A percentile compares a stretch with the other conserved stretches of the same genome.
Evolutionary conservation across 805 yeast genomes (phyloP).

Genomic region (Scheffersomyces lignosus): DNA sequence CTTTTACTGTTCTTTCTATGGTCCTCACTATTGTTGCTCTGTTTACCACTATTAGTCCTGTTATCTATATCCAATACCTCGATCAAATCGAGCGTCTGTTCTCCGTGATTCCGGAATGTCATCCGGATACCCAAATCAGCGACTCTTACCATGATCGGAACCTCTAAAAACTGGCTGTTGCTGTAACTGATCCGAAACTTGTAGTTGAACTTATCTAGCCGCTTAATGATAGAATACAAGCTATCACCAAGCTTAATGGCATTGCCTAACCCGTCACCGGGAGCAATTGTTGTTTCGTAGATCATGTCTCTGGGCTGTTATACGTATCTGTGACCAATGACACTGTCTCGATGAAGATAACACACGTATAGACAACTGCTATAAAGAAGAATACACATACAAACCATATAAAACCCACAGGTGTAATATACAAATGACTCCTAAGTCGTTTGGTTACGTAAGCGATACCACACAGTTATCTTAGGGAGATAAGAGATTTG

Average conservation of each 20-base stretch:
- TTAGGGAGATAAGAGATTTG: too few relatives aligned
- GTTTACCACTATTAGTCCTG: background rate
- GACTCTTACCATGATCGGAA: constrained; percentile 32
- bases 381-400: background rate
- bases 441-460: too few relatives aligned
- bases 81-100: constrained; percentile 11
- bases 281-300: constrained; percentile 15
- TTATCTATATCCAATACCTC: constrained; percentile 7
- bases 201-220: constrained; percentile 25
- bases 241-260: constrained; percentile 28
- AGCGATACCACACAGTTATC: too few relatives aligned
- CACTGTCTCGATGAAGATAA: background rate
- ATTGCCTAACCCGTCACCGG: constrained; percentile 39
- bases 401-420: background rate
- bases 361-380: background rate
- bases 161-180: constrained; percentile 25
- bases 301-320: constrained; percentile 5
- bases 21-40: background rate
- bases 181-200: constrained; percentile 31
- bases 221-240: constrained; percentile 27
- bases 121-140: constrained; percentile 18
- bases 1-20: background rate
- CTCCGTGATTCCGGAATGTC: constrained; percentile 7
- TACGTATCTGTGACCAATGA: background rate
- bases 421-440: too few relatives aligned